These are phyloP conservation scores for Entonaema liquescens DNA, from an alignment of 495 filamentous ascomycete genomes.

Conservation along the genomic window DNA sequence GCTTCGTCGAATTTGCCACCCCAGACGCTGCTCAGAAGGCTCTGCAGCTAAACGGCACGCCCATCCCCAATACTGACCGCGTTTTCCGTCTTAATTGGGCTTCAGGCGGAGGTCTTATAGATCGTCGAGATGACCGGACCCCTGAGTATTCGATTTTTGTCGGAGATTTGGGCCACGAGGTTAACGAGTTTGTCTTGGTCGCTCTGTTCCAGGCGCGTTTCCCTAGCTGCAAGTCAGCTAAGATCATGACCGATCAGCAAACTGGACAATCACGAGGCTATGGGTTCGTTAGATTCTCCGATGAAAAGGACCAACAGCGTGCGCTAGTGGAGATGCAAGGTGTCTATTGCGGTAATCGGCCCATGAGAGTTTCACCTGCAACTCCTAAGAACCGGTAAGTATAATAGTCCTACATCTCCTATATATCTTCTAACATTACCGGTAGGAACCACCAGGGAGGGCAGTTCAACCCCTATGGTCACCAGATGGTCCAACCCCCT, in stretches of 20 bases:
- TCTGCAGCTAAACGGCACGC: constrained; percentile 83
- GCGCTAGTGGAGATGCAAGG: constrained; percentile 98
- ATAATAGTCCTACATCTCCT: neutral
- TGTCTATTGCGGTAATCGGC: constrained; percentile 98
- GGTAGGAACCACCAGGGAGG: constrained; percentile 40
- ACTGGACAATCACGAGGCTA: constrained; percentile 97
- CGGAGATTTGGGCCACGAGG: constrained; percentile 95
- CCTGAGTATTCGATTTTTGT: constrained; percentile 98
- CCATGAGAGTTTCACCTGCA: constrained; percentile 98
- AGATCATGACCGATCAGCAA: constrained; percentile 99
- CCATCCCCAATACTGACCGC: constrained; percentile 92
- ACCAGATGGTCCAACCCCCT: constrained; percentile 52
- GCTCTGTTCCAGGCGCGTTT: constrained; percentile 96
- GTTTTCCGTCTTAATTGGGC: constrained; percentile 99
- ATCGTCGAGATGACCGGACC: constrained; percentile 93
- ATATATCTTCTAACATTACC: constrained; percentile 19
- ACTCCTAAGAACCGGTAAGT: constrained; percentile 83
- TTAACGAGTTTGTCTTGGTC: constrained; percentile 97
- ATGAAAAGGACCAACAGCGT: constrained; percentile 93
- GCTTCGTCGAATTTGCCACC: constrained; percentile 92
- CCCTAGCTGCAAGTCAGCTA: constrained; percentile 97
- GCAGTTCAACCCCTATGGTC: constrained; percentile 54
- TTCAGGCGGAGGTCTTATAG: constrained; percentile 92
- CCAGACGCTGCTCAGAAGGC: constrained; percentile 91
- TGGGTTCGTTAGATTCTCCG: constrained; percentile 96